Conservation (phyloP, 2,329 filamentous ascomycete genomes). For the Alternaria brassicicola region DNA sequence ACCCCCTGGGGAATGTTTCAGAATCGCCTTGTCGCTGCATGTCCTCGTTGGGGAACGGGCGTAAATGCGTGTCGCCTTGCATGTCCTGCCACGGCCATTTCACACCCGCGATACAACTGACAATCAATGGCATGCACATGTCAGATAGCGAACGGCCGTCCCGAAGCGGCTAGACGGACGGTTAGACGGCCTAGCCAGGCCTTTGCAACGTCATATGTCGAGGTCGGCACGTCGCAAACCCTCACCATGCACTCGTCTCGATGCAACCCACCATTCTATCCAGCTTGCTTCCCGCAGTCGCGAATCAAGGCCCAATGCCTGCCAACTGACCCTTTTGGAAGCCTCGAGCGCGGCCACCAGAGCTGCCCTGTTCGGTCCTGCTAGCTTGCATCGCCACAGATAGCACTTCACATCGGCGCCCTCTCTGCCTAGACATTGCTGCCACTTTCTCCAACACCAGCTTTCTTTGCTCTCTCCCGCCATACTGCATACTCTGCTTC, state of each 20-base stretch:
- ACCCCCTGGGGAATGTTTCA: neutral
- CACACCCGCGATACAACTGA: neutral
- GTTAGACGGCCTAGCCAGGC: conserved; percentile 5
- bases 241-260: conserved; percentile 1
- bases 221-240: conserved; percentile 6
- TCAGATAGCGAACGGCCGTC: neutral
- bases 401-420: conserved; percentile 13
- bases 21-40: neutral
- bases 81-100: neutral
- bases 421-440: conserved; percentile 5
- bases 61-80: neutral
- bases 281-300: conserved; percentile 1
- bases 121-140: neutral
- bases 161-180: conserved; percentile 12
- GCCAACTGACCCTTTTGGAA: neutral
- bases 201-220: conserved; percentile 20
- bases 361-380: conserved; percentile 13
- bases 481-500: conserved; percentile 24
- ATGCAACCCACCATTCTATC: conserved; percentile 1
- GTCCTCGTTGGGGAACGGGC: neutral
- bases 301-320: conserved; percentile 3
- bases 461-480: conserved; percentile 14
- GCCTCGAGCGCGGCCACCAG: neutral
- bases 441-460: conserved; percentile 10
- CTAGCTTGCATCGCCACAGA: conserved; percentile 13